Evolutionary conservation across 768 basidiomycete species (phyloP).

Genomic region (Saitozyma podzolica): DNA sequence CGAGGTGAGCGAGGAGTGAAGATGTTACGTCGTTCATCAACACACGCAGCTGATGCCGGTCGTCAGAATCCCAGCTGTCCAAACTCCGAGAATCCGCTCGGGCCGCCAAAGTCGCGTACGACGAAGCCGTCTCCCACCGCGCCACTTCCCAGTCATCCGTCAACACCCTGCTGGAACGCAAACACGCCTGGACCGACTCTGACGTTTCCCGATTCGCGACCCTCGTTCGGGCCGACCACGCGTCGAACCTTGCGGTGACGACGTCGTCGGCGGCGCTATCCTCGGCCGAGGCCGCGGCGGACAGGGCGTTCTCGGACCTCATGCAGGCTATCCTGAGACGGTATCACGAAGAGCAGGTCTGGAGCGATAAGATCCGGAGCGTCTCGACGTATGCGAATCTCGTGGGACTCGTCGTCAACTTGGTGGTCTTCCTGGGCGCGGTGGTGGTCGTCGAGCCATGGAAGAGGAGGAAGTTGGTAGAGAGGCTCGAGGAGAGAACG

Average conservation of each 20-base stretch:
- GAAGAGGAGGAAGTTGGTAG: slow-evolving; percentile 82
- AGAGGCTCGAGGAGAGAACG: slow-evolving; percentile 85
- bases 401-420: slow-evolving; percentile 79
- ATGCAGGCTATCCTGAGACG: slow-evolving; percentile 79
- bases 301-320: slow-evolving; percentile 78
- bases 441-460: slow-evolving; percentile 93
- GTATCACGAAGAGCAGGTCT: slow-evolving; percentile 98
- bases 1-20: slow-evolving; percentile 81
- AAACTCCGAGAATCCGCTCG: slow-evolving; percentile 65
- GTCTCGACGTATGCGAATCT: slow-evolving; percentile 91
- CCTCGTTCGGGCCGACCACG: slow-evolving; percentile 86
- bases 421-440: slow-evolving; percentile 85
- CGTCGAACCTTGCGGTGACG: slow-evolving; percentile 75
- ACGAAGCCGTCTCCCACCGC: slow-evolving; percentile 73
- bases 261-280: slow-evolving; percentile 68
- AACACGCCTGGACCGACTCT: slow-evolving; percentile 83
- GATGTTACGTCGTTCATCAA: no score
- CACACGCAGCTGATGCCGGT: no score
- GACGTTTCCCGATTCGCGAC: slow-evolving; percentile 86
- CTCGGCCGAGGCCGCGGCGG: slow-evolving; percentile 74
- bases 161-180: slow-evolving; percentile 90
- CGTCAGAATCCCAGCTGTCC: background rate
- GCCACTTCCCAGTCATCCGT: slow-evolving; percentile 90
- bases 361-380: slow-evolving; percentile 97
- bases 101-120: slow-evolving; percentile 72